Evolutionary conservation across 225 moss, liverwort and hornwort genomes (phyloP), one percentile per base, ranked within the genome.

Genomic region (Pseudisothecium myosuroides): DNA sequence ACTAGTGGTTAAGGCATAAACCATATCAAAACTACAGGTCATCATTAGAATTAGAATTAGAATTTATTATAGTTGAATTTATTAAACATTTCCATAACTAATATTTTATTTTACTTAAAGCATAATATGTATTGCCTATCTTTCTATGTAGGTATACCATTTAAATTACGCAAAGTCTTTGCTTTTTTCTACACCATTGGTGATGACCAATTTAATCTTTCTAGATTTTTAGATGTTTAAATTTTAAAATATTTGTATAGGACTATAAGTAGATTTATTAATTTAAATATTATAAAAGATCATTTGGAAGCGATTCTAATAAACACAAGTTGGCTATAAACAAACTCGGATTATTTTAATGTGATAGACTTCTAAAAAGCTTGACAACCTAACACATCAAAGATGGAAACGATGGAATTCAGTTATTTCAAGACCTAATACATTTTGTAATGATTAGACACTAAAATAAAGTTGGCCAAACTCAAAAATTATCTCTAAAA

Each of bases 371-470:
- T 74, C 11, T 47, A 31, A 18, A 31, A 31, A 4, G 11, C n/a
- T 0, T 49, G 0, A 19, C 8, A 31, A 49, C 5, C 4, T 31
- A 31, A 49, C 1, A 11, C 2, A 74, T 18, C 3, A 6, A 76
- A 32, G 3, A 76, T 76, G 8, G 7, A 32, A 50, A 32, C 0
- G 2, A 50, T 32, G 6, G 8, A 76, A 50, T 50, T 20, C 8
- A 20, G 50, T 50, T 1, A 4, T 7, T 2, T 11, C 3, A 34
- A 21, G 50, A 50, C 13, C 34, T 50, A 34, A 21, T 21, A 13
- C 34, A 76, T 31, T 50, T 47, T 47, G 16, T 50, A 32, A 34
- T 34, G 13, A 76, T 13, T 21, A 76, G 2, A 76, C 22, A 8
- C 5, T 34, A 52, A 34, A 50, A 5, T 52, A 5, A 32, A 52